A percentile compares a stretch with the other conserved stretches of the same genome.
phyloP scores from a whole-genome alignment of 768 basidiomycete species.

The Suillus alpinus region DNA sequence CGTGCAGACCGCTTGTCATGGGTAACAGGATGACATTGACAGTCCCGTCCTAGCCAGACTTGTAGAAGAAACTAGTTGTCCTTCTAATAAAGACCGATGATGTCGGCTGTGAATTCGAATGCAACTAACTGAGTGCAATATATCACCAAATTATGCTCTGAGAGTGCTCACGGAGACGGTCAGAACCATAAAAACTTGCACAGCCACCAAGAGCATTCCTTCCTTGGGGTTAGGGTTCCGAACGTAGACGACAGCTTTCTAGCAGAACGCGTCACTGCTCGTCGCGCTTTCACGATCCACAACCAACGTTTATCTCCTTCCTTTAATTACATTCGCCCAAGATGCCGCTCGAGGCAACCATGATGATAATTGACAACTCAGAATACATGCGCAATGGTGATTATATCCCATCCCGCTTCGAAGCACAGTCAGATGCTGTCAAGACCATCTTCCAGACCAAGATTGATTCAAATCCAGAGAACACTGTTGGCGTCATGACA shows the following conservation, averaged over 20 bases:
- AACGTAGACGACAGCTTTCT: neutral
- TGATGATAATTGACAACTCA: constrained; percentile 97
- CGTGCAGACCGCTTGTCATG: too few species aligned
- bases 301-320: constrained; percentile 28
- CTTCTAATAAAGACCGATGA: too few species aligned
- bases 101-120: too few species aligned
- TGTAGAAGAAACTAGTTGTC: too few species aligned
- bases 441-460: constrained; percentile 89
- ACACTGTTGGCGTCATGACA: constrained; percentile 95
- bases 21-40: too few species aligned
- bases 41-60: too few species aligned
- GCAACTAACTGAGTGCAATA: too few species aligned
- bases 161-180: too few species aligned
- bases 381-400: constrained; percentile 97
- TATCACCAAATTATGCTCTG: too few species aligned
- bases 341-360: constrained; percentile 97
- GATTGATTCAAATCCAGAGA: constrained; percentile 95
- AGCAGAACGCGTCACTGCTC: constrained; percentile 3
- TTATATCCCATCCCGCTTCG: constrained; percentile 82
- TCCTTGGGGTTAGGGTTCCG: constrained; percentile 1
- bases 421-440: constrained; percentile 90
- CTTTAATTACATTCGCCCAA: constrained; percentile 25
- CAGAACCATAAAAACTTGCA: too few species aligned
- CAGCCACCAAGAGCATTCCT: too few species aligned
- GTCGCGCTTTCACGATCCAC: constrained; percentile 1